These are phyloP conservation scores for Sporopachydermia quercuum DNA, from an alignment of 805 yeast species.

Conservation along the genomic window DNA sequence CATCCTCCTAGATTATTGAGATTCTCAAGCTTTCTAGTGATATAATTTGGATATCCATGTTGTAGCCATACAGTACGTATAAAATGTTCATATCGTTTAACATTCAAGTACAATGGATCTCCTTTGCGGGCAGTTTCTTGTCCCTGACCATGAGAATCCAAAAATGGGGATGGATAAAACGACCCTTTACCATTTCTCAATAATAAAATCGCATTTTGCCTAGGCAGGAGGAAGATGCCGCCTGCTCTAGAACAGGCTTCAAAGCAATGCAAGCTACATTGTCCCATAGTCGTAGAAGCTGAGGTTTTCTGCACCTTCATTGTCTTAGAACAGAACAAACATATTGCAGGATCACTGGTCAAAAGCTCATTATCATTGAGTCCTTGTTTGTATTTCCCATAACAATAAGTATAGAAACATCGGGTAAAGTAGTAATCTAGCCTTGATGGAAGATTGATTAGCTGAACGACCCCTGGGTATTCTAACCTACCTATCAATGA, in stretches of 20 bases:
- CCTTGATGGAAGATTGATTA: conserved; percentile 50
- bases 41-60: conserved; percentile 60
- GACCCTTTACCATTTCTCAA: conserved; percentile 69
- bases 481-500: conserved; percentile 26
- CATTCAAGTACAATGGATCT: conserved; percentile 54
- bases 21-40: conserved; percentile 70
- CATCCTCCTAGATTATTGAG: conserved; percentile 86
- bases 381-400: conserved; percentile 22
- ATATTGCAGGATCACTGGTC: conserved; percentile 63
- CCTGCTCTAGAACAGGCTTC: conserved; percentile 31
- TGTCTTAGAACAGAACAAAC: conserved; percentile 65
- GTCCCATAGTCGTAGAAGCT: conserved; percentile 45
- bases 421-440: conserved; percentile 57
- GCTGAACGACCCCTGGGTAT: conserved; percentile 50
- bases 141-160: conserved; percentile 73
- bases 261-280: conserved; percentile 60
- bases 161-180: conserved; percentile 69
- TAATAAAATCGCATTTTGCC: conserved; percentile 47
- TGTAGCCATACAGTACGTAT: conserved; percentile 59
- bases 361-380: conserved; percentile 6
- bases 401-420: conserved; percentile 29
- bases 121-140: conserved; percentile 22
- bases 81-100: conserved; percentile 48
- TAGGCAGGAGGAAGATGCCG: conserved; percentile 63
- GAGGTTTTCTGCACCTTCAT: conserved; percentile 52